Conservation (phyloP, 345 rosid genomes). For the Cardamine resedifolia region DNA sequence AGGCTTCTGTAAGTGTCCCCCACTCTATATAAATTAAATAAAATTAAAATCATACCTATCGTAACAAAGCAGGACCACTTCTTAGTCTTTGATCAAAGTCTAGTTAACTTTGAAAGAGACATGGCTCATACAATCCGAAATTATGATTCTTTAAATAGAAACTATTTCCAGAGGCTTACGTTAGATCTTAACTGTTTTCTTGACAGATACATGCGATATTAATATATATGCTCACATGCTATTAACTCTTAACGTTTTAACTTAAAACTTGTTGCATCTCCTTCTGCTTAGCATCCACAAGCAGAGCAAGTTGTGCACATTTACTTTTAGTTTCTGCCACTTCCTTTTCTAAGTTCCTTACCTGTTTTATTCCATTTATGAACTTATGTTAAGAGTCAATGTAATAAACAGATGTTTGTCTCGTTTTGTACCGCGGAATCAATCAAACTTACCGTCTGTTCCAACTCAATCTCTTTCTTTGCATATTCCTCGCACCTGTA, state of each 20-base stretch:
- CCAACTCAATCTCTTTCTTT: constrained; percentile 56
- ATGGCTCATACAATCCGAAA: constrained; percentile 20
- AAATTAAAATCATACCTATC: neutral
- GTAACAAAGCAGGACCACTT: constrained; percentile 30
- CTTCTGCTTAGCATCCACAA: constrained; percentile 55
- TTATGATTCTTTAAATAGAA: constrained; percentile 20
- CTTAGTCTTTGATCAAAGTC: constrained; percentile 23
- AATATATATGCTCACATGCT: neutral
- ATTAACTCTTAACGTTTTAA: neutral
- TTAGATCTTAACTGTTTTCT: constrained; percentile 24
- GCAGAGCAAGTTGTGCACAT: constrained; percentile 53
- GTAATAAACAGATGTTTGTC: constrained; percentile 14
- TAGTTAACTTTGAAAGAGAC: constrained; percentile 28
- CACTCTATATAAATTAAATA: constrained; percentile 23
- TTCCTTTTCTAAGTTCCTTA: constrained; percentile 53
- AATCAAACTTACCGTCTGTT: constrained; percentile 45
- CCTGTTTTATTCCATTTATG: constrained; percentile 37
- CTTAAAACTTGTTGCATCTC: constrained; percentile 37
- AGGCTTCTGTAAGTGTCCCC: constrained; percentile 33
- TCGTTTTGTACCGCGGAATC: neutral
- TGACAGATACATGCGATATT: neutral
- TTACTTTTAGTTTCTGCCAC: constrained; percentile 63
- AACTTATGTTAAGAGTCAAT: neutral
- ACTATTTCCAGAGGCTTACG: constrained; percentile 21
- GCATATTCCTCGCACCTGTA: constrained; percentile 68